A percentile compares a stretch with the other conserved stretches of the same genome.
phyloP scores from a whole-genome alignment of 345 rosid genomes.

The Melaleuca alternifolia region DNA sequence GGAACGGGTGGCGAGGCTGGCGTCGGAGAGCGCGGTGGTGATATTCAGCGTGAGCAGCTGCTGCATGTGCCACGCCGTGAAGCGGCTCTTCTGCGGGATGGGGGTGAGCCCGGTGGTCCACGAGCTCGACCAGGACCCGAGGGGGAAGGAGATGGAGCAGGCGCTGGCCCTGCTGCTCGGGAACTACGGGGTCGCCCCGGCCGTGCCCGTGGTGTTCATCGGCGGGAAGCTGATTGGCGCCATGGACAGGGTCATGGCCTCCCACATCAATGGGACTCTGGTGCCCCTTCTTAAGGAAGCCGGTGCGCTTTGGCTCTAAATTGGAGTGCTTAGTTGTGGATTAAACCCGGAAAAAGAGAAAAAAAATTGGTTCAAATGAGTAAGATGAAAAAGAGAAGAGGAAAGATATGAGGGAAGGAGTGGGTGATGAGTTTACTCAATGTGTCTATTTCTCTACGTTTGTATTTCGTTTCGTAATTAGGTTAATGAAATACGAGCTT shows the following conservation, averaged over 20 bases:
- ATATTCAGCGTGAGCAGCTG: constrained; percentile 53
- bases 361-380: neutral
- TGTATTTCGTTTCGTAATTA: neutral
- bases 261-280: constrained; percentile 53
- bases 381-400: neutral
- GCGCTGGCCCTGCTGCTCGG: constrained; percentile 30
- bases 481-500: neutral
- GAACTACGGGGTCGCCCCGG: neutral
- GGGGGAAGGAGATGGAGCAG: constrained; percentile 45
- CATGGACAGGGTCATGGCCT: constrained; percentile 60
- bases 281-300: constrained; percentile 71
- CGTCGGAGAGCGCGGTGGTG: constrained; percentile 57
- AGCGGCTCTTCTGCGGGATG: constrained; percentile 60
- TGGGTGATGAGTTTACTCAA: neutral
- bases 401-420: neutral
- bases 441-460: neutral
- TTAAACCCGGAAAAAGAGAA: neutral
- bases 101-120: constrained; percentile 55
- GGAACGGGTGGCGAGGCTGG: constrained; percentile 38
- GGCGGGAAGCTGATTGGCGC: constrained; percentile 58
- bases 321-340: neutral
- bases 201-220: constrained; percentile 48
- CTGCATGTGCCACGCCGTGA: constrained; percentile 72
- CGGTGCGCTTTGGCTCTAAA: constrained; percentile 67
- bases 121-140: constrained; percentile 51